These are phyloP conservation scores for Acer yangbiense DNA, from an alignment of 345 rosid genomes.

Conservation along the genomic window DNA sequence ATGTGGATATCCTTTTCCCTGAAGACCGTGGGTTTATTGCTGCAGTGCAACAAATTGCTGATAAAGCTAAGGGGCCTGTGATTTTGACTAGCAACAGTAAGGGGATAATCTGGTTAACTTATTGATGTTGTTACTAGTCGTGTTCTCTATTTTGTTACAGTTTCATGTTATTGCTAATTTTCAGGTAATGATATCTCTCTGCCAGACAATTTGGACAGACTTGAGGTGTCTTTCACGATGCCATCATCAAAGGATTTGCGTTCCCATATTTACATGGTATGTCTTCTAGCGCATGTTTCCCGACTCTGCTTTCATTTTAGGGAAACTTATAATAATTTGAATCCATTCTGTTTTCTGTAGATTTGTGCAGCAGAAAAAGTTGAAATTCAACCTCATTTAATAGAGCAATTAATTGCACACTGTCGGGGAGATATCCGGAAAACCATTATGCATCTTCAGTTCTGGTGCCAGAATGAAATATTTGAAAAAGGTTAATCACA, in stretches of 20 bases:
- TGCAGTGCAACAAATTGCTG: slow-evolving; percentile 86
- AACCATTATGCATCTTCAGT: slow-evolving; percentile 78
- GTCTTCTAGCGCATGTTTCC: slow-evolving; percentile 25
- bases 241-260: slow-evolving; percentile 65
- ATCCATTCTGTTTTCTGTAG: slow-evolving; percentile 39
- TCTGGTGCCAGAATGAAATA: slow-evolving; percentile 82
- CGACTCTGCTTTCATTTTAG: slow-evolving; percentile 14
- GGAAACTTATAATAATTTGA: slow-evolving; percentile 20
- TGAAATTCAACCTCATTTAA: slow-evolving; percentile 48
- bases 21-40: slow-evolving; percentile 93
- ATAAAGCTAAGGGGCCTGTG: slow-evolving; percentile 87
- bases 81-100: slow-evolving; percentile 88
- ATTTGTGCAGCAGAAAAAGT: slow-evolving; percentile 75
- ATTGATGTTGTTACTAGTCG: slow-evolving; percentile 3
- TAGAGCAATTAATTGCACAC: slow-evolving; percentile 51
- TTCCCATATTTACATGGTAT: slow-evolving; percentile 54
- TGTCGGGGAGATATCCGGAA: slow-evolving; percentile 79
- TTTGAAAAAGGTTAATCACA: slow-evolving; percentile 52
- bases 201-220: slow-evolving; percentile 72
- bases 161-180: slow-evolving; percentile 23
- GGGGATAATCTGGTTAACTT: slow-evolving; percentile 22
- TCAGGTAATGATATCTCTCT: slow-evolving; percentile 64
- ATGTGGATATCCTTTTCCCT: slow-evolving; percentile 77
- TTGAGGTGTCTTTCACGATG: slow-evolving; percentile 55
- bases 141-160: slow-evolving; percentile 8